phyloP scores from a whole-genome alignment of 495 filamentous ascomycete species.

The Penicillium coprophilum region DNA sequence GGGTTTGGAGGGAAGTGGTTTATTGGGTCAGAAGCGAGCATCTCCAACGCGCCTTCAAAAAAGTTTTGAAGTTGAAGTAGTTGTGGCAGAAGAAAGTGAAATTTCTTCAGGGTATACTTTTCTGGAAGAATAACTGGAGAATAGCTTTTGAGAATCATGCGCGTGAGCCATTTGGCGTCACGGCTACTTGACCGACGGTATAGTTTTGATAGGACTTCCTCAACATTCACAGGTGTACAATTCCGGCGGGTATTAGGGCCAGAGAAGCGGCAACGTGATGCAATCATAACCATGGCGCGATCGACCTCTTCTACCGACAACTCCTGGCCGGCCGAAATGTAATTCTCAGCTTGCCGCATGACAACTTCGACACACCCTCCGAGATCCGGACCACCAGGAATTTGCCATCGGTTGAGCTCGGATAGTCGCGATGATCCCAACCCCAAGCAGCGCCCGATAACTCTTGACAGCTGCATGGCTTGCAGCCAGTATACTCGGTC shows the following conservation, averaged over 20 bases:
- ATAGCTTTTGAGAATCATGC: conserved; percentile 77
- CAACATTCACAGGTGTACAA: conserved; percentile 41
- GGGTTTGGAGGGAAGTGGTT: conserved; percentile 42
- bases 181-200: conserved; percentile 62
- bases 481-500: conserved; percentile 75
- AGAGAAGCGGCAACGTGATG: conserved; percentile 67
- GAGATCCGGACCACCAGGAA: conserved; percentile 61
- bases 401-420: conserved; percentile 61
- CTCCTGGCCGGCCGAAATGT: conserved; percentile 33
- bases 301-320: conserved; percentile 79
- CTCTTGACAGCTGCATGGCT: conserved; percentile 55
- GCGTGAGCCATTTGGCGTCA: conserved; percentile 87
- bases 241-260: conserved; percentile 59
- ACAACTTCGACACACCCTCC: conserved; percentile 67
- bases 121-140: conserved; percentile 57
- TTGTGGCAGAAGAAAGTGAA: conserved; percentile 59
- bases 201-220: conserved; percentile 50
- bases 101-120: conserved; percentile 44
- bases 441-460: conserved; percentile 62
- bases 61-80: conserved; percentile 67
- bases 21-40: conserved; percentile 46
- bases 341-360: conserved; percentile 61
- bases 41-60: conserved; percentile 51
- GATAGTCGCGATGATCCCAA: conserved; percentile 58
- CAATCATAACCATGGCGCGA: conserved; percentile 57